Conservation (phyloP, 2,329 filamentous ascomycete genomes). For the Xylaria sp. region DNA sequence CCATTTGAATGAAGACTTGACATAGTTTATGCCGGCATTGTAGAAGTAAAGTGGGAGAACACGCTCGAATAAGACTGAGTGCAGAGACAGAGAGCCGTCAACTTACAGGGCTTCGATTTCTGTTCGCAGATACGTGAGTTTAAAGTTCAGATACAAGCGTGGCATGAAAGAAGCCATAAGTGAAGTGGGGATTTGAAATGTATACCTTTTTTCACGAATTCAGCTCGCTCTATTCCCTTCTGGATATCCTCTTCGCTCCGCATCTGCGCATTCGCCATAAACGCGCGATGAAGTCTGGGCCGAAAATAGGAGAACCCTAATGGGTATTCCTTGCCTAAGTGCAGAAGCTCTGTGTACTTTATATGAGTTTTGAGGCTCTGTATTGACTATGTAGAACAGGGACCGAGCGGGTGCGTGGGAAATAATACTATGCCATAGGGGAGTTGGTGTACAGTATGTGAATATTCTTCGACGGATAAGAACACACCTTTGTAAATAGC, state of each 20-base stretch:
- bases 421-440: background rate
- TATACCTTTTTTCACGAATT: conserved; percentile 90
- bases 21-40: background rate
- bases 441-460: no score
- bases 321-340: conserved; percentile 87
- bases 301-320: conserved; percentile 85
- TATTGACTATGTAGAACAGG: background rate
- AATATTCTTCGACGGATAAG: no score
- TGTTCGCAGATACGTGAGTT: conserved; percentile 51
- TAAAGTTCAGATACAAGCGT: no score
- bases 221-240: conserved; percentile 78
- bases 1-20: conserved; percentile 8
- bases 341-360: conserved; percentile 76
- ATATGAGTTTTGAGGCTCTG: background rate
- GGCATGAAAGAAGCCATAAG: background rate
- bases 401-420: background rate
- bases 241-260: conserved; percentile 79
- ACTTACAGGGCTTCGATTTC: conserved; percentile 93
- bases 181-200: background rate
- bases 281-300: conserved; percentile 83
- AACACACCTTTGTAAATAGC: conserved; percentile 84
- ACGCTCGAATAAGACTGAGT: background rate
- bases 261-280: conserved; percentile 77
- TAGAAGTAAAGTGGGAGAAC: background rate
- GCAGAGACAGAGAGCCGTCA: background rate